Conservation (phyloP, 73 alveolate species). For the Tetrahymena elliotti region DNA sequence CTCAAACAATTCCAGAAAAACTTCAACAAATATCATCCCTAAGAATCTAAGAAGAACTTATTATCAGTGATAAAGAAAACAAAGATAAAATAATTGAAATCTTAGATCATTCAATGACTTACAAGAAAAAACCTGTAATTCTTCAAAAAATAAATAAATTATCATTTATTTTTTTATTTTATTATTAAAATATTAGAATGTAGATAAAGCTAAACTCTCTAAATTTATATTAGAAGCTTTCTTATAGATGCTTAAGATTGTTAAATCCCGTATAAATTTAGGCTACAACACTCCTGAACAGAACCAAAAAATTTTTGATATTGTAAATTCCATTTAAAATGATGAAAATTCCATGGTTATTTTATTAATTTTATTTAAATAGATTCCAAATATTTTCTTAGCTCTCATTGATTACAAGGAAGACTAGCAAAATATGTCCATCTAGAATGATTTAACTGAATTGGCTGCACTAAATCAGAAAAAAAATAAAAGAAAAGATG, state of each 20-base stretch:
- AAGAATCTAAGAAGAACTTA: background rate
- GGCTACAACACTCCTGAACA: background rate
- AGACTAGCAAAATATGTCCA: background rate
- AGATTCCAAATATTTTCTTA: background rate
- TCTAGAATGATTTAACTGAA: background rate
- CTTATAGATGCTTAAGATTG: background rate
- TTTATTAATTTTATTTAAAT: background rate
- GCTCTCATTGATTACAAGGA: background rate
- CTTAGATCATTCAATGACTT: background rate
- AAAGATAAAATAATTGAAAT: background rate
- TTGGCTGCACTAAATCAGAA: background rate
- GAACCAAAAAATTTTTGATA: background rate
- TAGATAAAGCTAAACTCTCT: background rate
- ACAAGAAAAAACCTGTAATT: background rate
- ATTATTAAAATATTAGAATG: background rate
- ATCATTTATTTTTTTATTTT: background rate
- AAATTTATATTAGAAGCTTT: background rate
- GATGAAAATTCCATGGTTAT: background rate
- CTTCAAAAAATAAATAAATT: background rate
- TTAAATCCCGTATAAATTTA: background rate
- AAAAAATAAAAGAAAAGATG: background rate
- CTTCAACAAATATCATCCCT: background rate
- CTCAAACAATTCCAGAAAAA: background rate
- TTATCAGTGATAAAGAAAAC: background rate
- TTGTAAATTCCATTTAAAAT: background rate